Base-by-base conservation (phyloP, 257 asterid genomes). In the Przewalskia tangutica region DNA sequence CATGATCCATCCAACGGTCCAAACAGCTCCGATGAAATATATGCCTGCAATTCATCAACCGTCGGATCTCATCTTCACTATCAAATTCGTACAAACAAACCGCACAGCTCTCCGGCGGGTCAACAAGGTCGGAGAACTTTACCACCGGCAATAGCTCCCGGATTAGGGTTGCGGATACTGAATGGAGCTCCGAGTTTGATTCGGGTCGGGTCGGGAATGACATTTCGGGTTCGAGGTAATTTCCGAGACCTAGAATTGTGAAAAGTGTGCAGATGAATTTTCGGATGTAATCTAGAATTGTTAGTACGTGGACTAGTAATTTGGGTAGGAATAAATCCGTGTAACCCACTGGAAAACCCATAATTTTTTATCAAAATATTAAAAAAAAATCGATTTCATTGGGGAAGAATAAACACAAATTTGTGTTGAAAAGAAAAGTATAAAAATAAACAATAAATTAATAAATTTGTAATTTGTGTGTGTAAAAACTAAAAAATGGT, bases 1-100 rank as follows among this genome's bases (percentile, higher is more conserved):
- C 98, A 83, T 93, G 98, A 85, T 94, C 98, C 97, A 96, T 94
- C 99, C 99, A 96, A 44, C 98, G 97, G 93, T 96, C 99, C 68
- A 96, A 81, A 84, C 99, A 96, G 77, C 87, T 83, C 89, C 92
- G 79, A 83, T 96, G 99, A 68, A 94, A 96, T 6, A 96, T 80
- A 77, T 96, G 99, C 27, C 97, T 81, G 85, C 99, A 96, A 81
- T 93, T 96, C 27, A 90, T 60, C 80, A 94, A 85, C 88, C 92
- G 92, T 46, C 98, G 95, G 97, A 94, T 92, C 93, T 96, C 98
- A 53, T 96, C 99, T 0, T 91, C 96, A 7, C 84, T 91, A 80
- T 85, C 85, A 81, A 94, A 94, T 53, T 96, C 99, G 88, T 87
- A 91, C 89, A 96, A 56, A 79, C 98, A 96, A 2, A 94, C 99